Evolutionary conservation across 805 yeast species (phyloP), one percentile per base, ranked within the genome.

Genomic region (Millerago galiae): DNA sequence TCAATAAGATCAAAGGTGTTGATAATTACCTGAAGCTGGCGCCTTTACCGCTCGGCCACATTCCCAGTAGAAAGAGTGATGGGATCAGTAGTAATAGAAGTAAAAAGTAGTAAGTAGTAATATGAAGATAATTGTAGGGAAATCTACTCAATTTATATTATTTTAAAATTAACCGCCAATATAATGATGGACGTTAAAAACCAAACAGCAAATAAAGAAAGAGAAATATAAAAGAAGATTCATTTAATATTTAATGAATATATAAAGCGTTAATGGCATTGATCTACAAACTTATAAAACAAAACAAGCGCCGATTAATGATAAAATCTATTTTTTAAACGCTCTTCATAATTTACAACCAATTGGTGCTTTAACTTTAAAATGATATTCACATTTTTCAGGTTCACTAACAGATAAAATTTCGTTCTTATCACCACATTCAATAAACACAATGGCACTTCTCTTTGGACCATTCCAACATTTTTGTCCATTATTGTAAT

Each of bases 401-500:
- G 93, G 91, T 63, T 93, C 99, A 34, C 81, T 69, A 9, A 91
- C 95, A 4, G 77, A 60, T n/a, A 82, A 43, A 18, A 88, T 60
- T 43, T 71, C 67, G 37, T 73, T 66, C 3, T 66, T 62, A 2
- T 70, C 63, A 0, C 95, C 95, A 63, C 99, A 93, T 14, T 68
- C 66, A 42, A 90, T 56, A 17, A 67, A 67, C 2, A 86, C 81
- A 9, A 60, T 63, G 1, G 87, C 90, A 28, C 82, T 74, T 60
- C 99, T 77, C 25, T 67, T 60, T 5, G 97, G 97, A 0, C 99
- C 99, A 59, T 89, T 86, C 96, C 98, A 91, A 62, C 99, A 93
- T 56, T 71, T 75, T 34, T 79, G 80, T 16, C 99, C 99, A 15
- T 67, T 56, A 4, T 61, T 66, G 56, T 70, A 93, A 26, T 55